Percentiles rank a stretch among this genome's conserved stretches.
Evolutionary conservation across 2,329 filamentous ascomycete genomes (phyloP).

Genomic region (Calycina herbarum): DNA sequence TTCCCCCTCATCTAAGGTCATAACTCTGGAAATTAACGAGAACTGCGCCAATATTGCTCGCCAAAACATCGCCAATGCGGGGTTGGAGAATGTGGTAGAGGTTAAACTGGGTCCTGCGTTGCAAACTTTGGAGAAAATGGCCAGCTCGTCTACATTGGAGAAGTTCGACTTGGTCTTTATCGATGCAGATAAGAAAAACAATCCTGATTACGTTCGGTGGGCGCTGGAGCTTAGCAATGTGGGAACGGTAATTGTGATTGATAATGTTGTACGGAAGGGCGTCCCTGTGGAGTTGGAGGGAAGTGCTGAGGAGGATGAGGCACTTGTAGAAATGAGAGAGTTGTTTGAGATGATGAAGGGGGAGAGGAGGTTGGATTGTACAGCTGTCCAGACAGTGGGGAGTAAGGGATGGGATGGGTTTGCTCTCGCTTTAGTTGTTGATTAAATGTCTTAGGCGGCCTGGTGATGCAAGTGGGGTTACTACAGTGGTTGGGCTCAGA

Average conservation of each 20-base stretch:
- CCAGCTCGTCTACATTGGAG: slow-evolving; percentile 36
- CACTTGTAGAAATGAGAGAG: slow-evolving; percentile 14
- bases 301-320: slow-evolving; percentile 30
- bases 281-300: slow-evolving; percentile 43
- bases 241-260: slow-evolving; percentile 53
- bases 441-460: neutral
- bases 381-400: slow-evolving; percentile 24
- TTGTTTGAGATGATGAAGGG: slow-evolving; percentile 24
- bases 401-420: slow-evolving; percentile 27
- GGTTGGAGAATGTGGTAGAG: slow-evolving; percentile 46
- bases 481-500: too few species aligned
- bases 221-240: slow-evolving; percentile 45
- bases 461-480: neutral
- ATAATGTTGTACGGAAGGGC: slow-evolving; percentile 52
- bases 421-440: slow-evolving; percentile 16
- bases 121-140: slow-evolving; percentile 36
- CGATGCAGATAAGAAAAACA: slow-evolving; percentile 53
- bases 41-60: slow-evolving; percentile 35
- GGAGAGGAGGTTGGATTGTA: slow-evolving; percentile 24
- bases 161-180: slow-evolving; percentile 56
- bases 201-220: slow-evolving; percentile 46
- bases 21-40: slow-evolving; percentile 46
- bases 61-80: slow-evolving; percentile 27
- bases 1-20: slow-evolving; percentile 20
- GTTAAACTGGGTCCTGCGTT: slow-evolving; percentile 48